Base-by-base conservation (phyloP, 73 alveolate genomes). In the Symbiodinium pilosum region DNA sequence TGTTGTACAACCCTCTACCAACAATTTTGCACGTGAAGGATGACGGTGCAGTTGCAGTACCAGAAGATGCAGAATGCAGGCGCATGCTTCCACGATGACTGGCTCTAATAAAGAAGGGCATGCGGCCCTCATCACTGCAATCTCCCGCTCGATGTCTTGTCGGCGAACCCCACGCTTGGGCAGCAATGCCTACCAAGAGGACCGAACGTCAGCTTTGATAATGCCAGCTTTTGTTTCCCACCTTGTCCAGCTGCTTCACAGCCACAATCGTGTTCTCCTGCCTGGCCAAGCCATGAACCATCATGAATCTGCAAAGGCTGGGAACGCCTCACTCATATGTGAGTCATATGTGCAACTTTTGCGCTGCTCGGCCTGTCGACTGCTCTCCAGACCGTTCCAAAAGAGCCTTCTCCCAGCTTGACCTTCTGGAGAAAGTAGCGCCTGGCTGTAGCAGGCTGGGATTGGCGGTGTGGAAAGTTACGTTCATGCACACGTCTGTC, bases 121-220 rank as follows among this genome's bases (percentile, higher is more conserved):
- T 47, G 99, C 97, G 73, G 99, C 99, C 99, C 99, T 99, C 99
- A 99, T 94, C 85, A 99, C 99, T 68, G 99, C 99, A 11, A 99
- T 93, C 99, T 99, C 99, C 34, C 99, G 99, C 85, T 93, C 98
- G 42, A 93, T 93, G 44, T 93, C 98, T 6, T 84, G 41, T 7
- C 98, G 83, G 85, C 98, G 98, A n/a, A 93, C 98, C 11, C 98
- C 98, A 44, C 98, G 98, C 84, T 93, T 93, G 59, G 98, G 98
- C 88, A 93, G 54, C 84, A 81, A 51, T 26, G 84, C 98, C 98
- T 75, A 64, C 9, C 40, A 21, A 11, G 32, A 41, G 42, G n/a
- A n/a, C n/a, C n/a, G n/a, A n/a, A n/a, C n/a, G n/a, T n/a, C n/a
- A n/a, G n/a, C n/a, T n/a, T 24, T 56, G 77, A 56, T 56, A 30